Percentiles rank a stretch among this genome's conserved stretches.
phyloP scores from a whole-genome alignment of 495 filamentous ascomycete species.

The Aspergillus bertholletiae region DNA sequence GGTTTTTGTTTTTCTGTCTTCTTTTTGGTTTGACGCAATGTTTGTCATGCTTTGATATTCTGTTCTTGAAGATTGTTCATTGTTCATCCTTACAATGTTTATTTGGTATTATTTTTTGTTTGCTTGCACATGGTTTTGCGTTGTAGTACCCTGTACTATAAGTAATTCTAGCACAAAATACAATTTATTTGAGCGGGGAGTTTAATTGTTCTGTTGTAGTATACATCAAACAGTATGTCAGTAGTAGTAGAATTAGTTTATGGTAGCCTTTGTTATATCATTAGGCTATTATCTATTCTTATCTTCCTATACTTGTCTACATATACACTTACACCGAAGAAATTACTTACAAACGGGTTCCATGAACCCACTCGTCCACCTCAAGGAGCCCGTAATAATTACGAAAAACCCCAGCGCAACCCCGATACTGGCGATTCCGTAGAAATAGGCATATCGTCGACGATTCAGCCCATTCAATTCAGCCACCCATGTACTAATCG shows the following conservation, averaged over 20 bases:
- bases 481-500: constrained; percentile 86
- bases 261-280: too few species aligned
- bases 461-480: constrained; percentile 66
- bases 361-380: constrained; percentile 68
- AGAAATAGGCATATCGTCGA: constrained; percentile 68
- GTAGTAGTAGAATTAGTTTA: too few species aligned
- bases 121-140: constrained; percentile 31
- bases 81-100: constrained; percentile 12
- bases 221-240: background rate
- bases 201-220: constrained; percentile 3
- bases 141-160: constrained; percentile 44
- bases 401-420: constrained; percentile 64
- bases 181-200: constrained; percentile 34
- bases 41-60: constrained; percentile 1
- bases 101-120: constrained; percentile 14
- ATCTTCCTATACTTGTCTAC: too few species aligned
- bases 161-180: constrained; percentile 39
- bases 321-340: too few species aligned
- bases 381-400: constrained; percentile 73
- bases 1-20: constrained; percentile 6
- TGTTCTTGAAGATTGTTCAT: constrained; percentile 10
- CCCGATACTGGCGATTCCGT: constrained; percentile 64
- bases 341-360: constrained; percentile 42
- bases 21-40: constrained; percentile 7
- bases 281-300: too few species aligned